Base-by-base conservation (phyloP, 2,329 filamentous ascomycete species). In the Coccinonectria pachysandricola region DNA sequence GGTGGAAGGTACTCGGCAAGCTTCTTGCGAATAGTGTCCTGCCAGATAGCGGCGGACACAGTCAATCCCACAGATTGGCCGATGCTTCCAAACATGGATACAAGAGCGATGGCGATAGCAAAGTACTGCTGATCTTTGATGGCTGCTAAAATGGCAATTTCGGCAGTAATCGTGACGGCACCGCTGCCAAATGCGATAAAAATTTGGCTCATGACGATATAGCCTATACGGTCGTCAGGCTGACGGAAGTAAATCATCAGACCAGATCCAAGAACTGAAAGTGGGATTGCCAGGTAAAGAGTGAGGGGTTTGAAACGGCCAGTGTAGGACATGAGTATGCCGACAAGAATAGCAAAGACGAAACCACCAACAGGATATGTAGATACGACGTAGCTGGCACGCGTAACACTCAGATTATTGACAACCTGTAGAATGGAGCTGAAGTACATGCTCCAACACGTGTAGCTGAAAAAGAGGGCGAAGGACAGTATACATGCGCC, bases 371-470 rank as follows among this genome's bases (percentile, higher is more conserved):
- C 41, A 3, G 43, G 46, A 28, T 57, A 57, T 14, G 52, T 55
- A 20, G 54, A 51, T 28, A 37, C 39, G 24, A 60, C 49, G 32
- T 59, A 61, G 1, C 48, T 56, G 0, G 54, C 40, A 9, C 56
- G 31, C 3, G 48, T 48, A 8, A 60, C 40, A 12, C 43, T 39
- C 7, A 52, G 41, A 26, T 54, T 40, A 35, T 50, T 57, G 10
- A 59, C 57, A 2, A 62, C 55, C 9, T 54, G 45, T 1, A 62
- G 49, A 37, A 60, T 54, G 1, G 56, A 61, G 12, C 26, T 45
- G 29, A 61, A 62, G 39, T 49, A 62, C 19, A 42, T 49, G 10
- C 45, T 45, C 58, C 59, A 62, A 12, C 56, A 45, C 4, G 42
- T 39, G 5, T 42, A 55, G 11, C 47, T 50, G 32, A 53, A 46